Base-by-base conservation (phyloP, 768 basidiomycete species). In the Austroboletus eburneus region DNA sequence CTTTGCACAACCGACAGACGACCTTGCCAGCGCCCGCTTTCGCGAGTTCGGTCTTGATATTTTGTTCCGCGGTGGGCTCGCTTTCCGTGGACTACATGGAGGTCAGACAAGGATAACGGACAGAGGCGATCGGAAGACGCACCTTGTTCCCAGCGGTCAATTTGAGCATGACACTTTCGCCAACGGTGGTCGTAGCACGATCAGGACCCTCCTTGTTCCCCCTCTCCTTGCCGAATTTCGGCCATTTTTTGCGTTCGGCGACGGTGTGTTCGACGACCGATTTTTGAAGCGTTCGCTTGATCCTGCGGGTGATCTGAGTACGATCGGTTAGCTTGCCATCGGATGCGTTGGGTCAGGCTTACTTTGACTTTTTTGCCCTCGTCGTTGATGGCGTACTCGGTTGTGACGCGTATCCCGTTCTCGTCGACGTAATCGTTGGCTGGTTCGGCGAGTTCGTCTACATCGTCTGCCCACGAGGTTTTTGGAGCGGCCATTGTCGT, bases 281-380 rank as follows among this genome's bases (percentile, higher is more conserved):
- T 64, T 91, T 94, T 62, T 93, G 88, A 13, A 96, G 76, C 1
- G 83, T 85, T 23, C 93, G 81, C 67, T 85, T 87, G 62, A 86
- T 92, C 56, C 81, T 83, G 50, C 90, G 81, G 16, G 88, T 96
- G 48, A 92, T 83, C 91, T 94, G 52, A 12, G 29, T 16, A 29
- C n/a, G 39, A 50, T 54, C 24, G 18, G 41, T 25, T 9, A 44
- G 24, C 10, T 13, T 7, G 21, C 7, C 29, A 25, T 24, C 12
- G 35, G 14, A 30, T 30, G 30, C 22, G 27, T 27, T 36, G 30
- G 41, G 32, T 52, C 22, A 29, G 40, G 21, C 49, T 48, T 54
- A 89, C 93, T 75, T 98, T 99, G 64, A 98, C 81, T 64, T 88
- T 92, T 71, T 93, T 91, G 7, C 92, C 95, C 23, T 94, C 85